These are phyloP conservation scores for Helotiales sp. DNA, from an alignment of 2,329 filamentous ascomycete species.

Conservation along the genomic window DNA sequence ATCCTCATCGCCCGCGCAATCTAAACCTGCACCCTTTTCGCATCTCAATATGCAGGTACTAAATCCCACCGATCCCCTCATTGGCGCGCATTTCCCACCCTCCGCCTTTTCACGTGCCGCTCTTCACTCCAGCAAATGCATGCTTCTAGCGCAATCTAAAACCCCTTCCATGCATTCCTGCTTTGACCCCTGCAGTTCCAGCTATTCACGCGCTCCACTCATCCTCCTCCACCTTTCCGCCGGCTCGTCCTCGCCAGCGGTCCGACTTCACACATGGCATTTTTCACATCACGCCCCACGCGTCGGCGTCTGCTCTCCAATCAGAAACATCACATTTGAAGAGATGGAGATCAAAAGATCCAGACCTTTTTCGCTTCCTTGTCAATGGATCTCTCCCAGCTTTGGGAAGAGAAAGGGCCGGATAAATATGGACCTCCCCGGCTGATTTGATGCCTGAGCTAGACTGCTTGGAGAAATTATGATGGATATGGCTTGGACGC, in stretches of 20 bases:
- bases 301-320: background rate
- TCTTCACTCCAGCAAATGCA: background rate
- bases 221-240: background rate
- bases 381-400: background rate
- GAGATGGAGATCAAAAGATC: background rate
- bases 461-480: background rate
- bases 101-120: background rate
- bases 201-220: background rate
- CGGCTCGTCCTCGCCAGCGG: background rate
- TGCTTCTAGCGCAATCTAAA: constrained; percentile 4
- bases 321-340: background rate
- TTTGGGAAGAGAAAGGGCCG: constrained; percentile 8
- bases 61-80: background rate
- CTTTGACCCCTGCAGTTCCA: background rate
- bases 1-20: background rate
- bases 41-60: background rate
- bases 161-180: constrained; percentile 8
- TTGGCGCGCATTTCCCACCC: constrained; percentile 3
- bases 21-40: background rate
- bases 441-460: constrained; percentile 8
- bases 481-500: background rate
- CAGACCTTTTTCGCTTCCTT: background rate
- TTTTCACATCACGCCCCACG: background rate
- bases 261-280: constrained; percentile 8
- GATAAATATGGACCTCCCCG: background rate